Conservation (phyloP, 331 rosid species). For the Phaseolus coccineus region DNA sequence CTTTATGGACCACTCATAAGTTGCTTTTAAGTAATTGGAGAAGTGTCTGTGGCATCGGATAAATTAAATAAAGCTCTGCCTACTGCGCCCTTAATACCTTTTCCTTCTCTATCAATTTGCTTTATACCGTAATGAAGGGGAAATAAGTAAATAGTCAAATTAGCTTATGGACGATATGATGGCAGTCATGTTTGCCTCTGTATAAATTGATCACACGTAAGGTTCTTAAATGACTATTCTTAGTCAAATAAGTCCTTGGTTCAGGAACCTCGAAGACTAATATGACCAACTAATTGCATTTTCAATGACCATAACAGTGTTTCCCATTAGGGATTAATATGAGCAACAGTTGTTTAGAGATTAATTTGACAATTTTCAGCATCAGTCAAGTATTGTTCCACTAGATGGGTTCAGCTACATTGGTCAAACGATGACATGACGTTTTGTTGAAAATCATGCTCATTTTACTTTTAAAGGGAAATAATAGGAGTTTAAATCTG, state of each 20-base stretch:
- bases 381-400: background rate
- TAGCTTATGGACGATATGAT: background rate
- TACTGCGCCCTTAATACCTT: background rate
- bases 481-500: background rate
- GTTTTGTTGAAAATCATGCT: background rate
- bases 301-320: background rate
- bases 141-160: background rate
- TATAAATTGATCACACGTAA: background rate
- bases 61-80: background rate
- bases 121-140: background rate
- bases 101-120: background rate
- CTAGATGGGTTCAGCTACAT: background rate
- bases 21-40: background rate
- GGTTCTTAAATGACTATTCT: background rate
- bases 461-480: background rate
- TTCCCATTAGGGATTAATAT: background rate
- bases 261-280: background rate
- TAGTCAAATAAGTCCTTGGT: background rate
- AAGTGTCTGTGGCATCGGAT: background rate
- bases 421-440: background rate
- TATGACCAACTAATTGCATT: constrained; percentile 4
- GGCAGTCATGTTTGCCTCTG: background rate
- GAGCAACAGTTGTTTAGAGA: background rate
- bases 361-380: no score
- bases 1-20: background rate